These are phyloP conservation scores for Akanthomyces uredinophilus DNA, from an alignment of 2,329 filamentous ascomycete species.

Conservation along the genomic window DNA sequence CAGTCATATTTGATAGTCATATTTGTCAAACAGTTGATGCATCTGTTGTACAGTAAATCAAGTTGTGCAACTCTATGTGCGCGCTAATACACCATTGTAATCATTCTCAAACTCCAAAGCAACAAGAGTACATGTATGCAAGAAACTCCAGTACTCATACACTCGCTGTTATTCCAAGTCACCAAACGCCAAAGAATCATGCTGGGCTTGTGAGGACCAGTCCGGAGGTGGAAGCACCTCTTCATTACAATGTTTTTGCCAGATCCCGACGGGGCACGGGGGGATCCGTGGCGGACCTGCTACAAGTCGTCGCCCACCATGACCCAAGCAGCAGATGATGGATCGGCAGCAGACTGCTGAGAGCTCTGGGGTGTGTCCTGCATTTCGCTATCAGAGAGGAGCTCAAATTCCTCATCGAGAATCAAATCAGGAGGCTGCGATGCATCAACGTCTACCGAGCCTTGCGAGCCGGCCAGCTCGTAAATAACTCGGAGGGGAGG, in stretches of 20 bases:
- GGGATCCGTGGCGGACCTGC: slow-evolving; percentile 35
- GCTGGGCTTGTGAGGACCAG: slow-evolving; percentile 32
- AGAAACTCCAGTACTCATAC: background rate
- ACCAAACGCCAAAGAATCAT: slow-evolving; percentile 19
- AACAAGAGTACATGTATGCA: background rate
- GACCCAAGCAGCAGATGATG: slow-evolving; percentile 35
- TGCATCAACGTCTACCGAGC: slow-evolving; percentile 31
- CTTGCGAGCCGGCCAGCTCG: slow-evolving; percentile 30
- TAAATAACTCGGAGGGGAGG: slow-evolving; percentile 37
- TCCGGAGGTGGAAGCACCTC: slow-evolving; percentile 28
- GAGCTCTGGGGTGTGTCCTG: slow-evolving; percentile 27
- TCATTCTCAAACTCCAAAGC: background rate
- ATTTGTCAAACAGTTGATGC: background rate
- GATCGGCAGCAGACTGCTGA: slow-evolving; percentile 22
- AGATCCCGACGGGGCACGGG: slow-evolving; percentile 26
- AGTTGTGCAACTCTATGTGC: background rate
- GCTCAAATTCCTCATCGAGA: slow-evolving; percentile 24
- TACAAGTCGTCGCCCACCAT: slow-evolving; percentile 43
- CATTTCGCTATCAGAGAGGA: slow-evolving; percentile 32
- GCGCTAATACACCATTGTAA: background rate
- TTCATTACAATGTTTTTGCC: slow-evolving; percentile 21
- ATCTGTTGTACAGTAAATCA: background rate
- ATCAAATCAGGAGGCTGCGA: slow-evolving; percentile 33
- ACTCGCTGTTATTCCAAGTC: background rate
- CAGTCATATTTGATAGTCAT: background rate